Base-by-base conservation (phyloP, 2,329 filamentous ascomycete genomes). In the Diplocarpon rosae region DNA sequence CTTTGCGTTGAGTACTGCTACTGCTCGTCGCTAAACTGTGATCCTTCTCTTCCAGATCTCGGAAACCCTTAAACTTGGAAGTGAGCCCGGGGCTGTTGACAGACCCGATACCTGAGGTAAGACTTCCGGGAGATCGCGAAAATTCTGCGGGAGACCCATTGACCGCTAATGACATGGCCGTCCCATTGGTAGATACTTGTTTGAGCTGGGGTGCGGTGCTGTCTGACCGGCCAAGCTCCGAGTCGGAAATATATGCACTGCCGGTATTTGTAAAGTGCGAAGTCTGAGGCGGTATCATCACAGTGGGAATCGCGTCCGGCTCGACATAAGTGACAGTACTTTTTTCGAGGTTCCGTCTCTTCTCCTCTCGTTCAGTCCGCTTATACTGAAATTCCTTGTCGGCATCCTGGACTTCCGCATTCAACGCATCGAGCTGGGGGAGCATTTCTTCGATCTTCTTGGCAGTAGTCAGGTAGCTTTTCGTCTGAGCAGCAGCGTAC, bases 321-420 rank as follows among this genome's bases (percentile, higher is more conserved):
- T 89, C 85, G 37, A 77, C 70, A 59, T 84, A 85, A 8, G 74
- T 69, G 43, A 80, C 79, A 50, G 83, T 89, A 62, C 81, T 90
- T 68, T 92, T 95, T 64, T 98, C 92, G 11, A 98, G 68, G 14
- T 84, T 76, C 43, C 92, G 76, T 45, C 93, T 76, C 67, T 96
- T 95, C 65, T 96, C 92, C 62, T 98, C 92, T 33, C 92, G 76
- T 62, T 96, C 92, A n/a, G 86, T 86, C 42, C 89, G 75, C 60
- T 95, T 87, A 47, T 96, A 86, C 59, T 95, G 88, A 60, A 92
- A 98, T 59, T 96, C 90, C 63, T 96, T 95, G 62, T 96, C 89
- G 17, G 88, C 88, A 56, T 92, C 83, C 50, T 80, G 79, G n/a
- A 98, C 92, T 63, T 96, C 90, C 42, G 76, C 76, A 32, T 84